Conservation (phyloP, 2,329 filamentous ascomycete species). For the Nemania abortiva region DNA sequence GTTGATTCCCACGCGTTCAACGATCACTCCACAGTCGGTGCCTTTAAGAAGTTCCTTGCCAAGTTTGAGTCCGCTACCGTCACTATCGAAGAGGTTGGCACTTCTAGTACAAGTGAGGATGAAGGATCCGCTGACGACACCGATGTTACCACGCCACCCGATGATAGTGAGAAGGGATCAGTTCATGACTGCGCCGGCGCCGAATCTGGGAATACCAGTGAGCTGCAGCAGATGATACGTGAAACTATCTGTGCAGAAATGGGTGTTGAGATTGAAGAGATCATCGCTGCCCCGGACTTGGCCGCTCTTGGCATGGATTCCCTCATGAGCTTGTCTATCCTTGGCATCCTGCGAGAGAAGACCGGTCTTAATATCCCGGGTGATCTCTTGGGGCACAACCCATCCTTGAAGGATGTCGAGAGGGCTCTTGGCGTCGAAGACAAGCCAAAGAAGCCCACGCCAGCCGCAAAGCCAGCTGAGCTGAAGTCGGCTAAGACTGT, state of each 20-base stretch:
- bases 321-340: conserved; percentile 67
- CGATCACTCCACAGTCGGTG: conserved; percentile 66
- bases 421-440: conserved; percentile 68
- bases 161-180: conserved; percentile 64
- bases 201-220: conserved; percentile 56
- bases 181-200: conserved; percentile 53
- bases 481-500: conserved; percentile 45
- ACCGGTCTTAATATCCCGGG: conserved; percentile 66
- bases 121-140: conserved; percentile 64
- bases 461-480: conserved; percentile 47
- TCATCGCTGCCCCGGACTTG: conserved; percentile 65
- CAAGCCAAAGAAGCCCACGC: conserved; percentile 53
- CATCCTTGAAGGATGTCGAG: conserved; percentile 74
- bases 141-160: conserved; percentile 65
- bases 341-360: conserved; percentile 66
- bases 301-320: conserved; percentile 71
- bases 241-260: conserved; percentile 78
- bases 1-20: conserved; percentile 66
- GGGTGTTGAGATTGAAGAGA: conserved; percentile 75
- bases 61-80: conserved; percentile 51
- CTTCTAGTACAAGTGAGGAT: conserved; percentile 51
- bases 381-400: conserved; percentile 71
- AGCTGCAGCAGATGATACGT: conserved; percentile 67
- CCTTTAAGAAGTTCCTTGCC: conserved; percentile 61
- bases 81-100: conserved; percentile 54